These are phyloP conservation scores for Escallonia herrerae DNA, from an alignment of 129 eudicot genomes.

Conservation along the genomic window DNA sequence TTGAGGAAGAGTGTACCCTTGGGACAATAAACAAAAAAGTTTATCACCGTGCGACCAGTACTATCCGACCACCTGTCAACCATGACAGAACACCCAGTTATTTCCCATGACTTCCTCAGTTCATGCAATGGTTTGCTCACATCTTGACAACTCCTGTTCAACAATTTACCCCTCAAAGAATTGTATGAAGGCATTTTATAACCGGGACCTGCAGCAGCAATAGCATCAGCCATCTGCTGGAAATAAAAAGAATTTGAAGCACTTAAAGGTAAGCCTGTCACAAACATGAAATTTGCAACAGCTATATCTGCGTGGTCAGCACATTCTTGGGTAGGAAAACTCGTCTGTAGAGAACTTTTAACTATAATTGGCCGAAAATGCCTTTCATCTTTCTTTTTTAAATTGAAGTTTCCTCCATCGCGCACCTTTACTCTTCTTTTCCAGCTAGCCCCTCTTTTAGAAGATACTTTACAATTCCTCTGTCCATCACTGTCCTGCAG, in stretches of 20 bases:
- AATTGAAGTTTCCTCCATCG: not conserved
- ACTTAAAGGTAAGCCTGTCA: not conserved
- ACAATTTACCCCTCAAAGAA: not conserved
- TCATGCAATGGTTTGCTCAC: not conserved
- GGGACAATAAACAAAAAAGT: not conserved
- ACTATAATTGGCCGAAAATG: not conserved
- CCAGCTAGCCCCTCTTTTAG: not conserved
- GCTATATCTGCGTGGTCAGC: not conserved
- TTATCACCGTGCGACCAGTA: not conserved
- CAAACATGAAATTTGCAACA: not conserved
- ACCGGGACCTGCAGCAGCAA: constrained; percentile 8
- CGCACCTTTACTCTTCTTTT: not conserved
- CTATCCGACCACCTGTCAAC: constrained; percentile 3
- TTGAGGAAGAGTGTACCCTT: constrained; percentile 4
- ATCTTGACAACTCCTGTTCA: not conserved
- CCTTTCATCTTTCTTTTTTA: not conserved
- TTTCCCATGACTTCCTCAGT: not conserved
- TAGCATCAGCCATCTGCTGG: constrained; percentile 7
- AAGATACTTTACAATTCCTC: not conserved
- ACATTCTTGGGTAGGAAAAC: not conserved
- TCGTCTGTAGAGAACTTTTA: not conserved
- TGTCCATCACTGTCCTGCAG: not conserved
- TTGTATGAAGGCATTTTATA: not conserved
- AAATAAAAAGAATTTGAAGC: constrained; percentile 1
- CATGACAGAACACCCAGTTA: constrained; percentile 3